A percentile compares a stretch with the other conserved stretches of the same genome.
These are phyloP conservation scores for Pythium coloratum DNA, from an alignment of 352 stramenopile genomes.

Conservation along the genomic window DNA sequence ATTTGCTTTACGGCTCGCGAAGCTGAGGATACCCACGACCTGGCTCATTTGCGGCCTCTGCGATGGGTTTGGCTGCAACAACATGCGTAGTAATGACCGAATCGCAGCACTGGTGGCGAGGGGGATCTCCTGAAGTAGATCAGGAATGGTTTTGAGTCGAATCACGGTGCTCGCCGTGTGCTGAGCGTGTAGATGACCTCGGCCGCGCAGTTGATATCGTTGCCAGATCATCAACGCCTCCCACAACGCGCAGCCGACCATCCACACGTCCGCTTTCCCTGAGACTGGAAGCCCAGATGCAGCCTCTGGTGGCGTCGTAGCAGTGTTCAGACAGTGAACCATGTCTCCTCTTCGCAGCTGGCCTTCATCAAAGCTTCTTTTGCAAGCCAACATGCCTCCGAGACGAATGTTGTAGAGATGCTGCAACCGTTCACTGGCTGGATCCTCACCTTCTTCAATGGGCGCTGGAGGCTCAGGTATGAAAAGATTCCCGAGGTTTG, in stretches of 20 bases:
- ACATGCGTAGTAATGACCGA: conserved; percentile 61
- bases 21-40: conserved; percentile 56
- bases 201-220: conserved; percentile 28
- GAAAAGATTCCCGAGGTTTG: conserved; percentile 56
- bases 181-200: background rate
- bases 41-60: conserved; percentile 62
- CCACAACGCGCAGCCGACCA: conserved; percentile 59
- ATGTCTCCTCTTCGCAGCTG: conserved; percentile 36
- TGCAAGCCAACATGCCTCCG: conserved; percentile 44
- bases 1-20: conserved; percentile 26
- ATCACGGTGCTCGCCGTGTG: conserved; percentile 15
- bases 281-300: conserved; percentile 28
- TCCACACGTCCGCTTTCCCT: conserved; percentile 59
- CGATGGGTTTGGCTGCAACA: conserved; percentile 56
- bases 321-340: conserved; percentile 38
- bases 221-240: conserved; percentile 64
- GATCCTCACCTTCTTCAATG: background rate
- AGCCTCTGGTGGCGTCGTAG: conserved; percentile 46
- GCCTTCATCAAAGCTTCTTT: conserved; percentile 36
- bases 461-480: conserved; percentile 9
- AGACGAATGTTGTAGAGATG: conserved; percentile 33
- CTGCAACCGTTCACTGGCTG: background rate
- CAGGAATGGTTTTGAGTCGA: conserved; percentile 40
- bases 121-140: conserved; percentile 51
- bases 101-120: conserved; percentile 41